Conservation (phyloP, 2,329 filamentous ascomycete genomes). For the Aureobasidium pullulans region DNA sequence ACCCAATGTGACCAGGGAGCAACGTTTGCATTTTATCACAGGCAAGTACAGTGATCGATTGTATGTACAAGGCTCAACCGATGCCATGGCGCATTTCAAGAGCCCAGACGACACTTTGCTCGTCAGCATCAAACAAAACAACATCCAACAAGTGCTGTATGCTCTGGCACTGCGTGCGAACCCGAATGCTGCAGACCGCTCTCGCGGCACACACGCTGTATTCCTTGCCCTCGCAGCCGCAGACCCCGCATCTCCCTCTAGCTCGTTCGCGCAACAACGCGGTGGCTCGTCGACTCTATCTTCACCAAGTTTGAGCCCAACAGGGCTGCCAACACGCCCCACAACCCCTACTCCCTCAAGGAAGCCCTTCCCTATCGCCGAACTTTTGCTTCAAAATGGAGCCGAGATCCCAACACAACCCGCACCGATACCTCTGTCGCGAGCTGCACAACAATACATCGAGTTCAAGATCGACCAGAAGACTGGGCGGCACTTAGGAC, state of each 20-base stretch:
- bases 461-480: constrained; percentile 61
- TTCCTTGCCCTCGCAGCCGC: constrained; percentile 88
- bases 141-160: constrained; percentile 88
- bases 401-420: constrained; percentile 71
- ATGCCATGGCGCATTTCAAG: constrained; percentile 59
- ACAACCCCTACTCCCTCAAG: constrained; percentile 34
- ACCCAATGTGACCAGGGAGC: constrained; percentile 74
- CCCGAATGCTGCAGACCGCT: constrained; percentile 78
- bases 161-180: constrained; percentile 80
- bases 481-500: constrained; percentile 25
- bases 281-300: constrained; percentile 26
- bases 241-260: constrained; percentile 69
- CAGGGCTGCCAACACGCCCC: constrained; percentile 22
- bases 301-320: constrained; percentile 37
- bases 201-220: constrained; percentile 78
- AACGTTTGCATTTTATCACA: constrained; percentile 90
- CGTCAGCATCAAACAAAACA: constrained; percentile 90
- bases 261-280: constrained; percentile 24
- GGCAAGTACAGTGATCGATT: constrained; percentile 83
- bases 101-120: constrained; percentile 82
- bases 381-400: constrained; percentile 87
- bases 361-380: constrained; percentile 74
- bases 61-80: constrained; percentile 67
- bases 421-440: constrained; percentile 76
- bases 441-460: constrained; percentile 73